Evolutionary conservation across 352 stramenopile species (phyloP).

Genomic region (Phytophthora brassicae): DNA sequence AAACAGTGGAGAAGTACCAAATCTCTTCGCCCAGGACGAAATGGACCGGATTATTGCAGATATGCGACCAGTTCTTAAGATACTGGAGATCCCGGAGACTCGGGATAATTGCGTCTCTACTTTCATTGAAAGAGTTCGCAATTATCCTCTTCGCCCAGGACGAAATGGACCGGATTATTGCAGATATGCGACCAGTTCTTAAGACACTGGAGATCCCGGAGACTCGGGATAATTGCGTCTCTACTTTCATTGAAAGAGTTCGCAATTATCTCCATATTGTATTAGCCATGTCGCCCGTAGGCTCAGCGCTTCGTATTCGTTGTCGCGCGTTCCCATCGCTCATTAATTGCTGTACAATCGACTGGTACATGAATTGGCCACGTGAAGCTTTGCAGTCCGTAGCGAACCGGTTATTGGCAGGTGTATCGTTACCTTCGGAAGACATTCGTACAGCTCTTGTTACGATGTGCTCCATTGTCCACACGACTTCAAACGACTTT

Average conservation of each 20-base stretch:
- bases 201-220: slow-evolving; percentile 88
- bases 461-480: slow-evolving; percentile 92
- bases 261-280: slow-evolving; percentile 94
- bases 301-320: slow-evolving; percentile 89
- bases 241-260: slow-evolving; percentile 90
- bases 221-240: slow-evolving; percentile 91
- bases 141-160: slow-evolving; percentile 91
- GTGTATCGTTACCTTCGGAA: slow-evolving; percentile 77
- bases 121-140: slow-evolving; percentile 91
- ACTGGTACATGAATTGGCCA: slow-evolving; percentile 96
- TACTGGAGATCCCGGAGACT: slow-evolving; percentile 87
- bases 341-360: slow-evolving; percentile 96
- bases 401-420: slow-evolving; percentile 83
- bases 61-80: slow-evolving; percentile 90
- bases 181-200: slow-evolving; percentile 91
- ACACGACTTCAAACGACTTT: slow-evolving; percentile 90
- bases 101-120: slow-evolving; percentile 89
- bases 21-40: slow-evolving; percentile 92
- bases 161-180: slow-evolving; percentile 93
- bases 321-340: slow-evolving; percentile 94
- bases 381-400: slow-evolving; percentile 91
- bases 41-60: slow-evolving; percentile 93
- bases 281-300: slow-evolving; percentile 93
- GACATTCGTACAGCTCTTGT: slow-evolving; percentile 76
- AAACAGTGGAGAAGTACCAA: slow-evolving; percentile 96